Conservation (phyloP, 768 basidiomycete species). For the Termitomyces sp. region DNA sequence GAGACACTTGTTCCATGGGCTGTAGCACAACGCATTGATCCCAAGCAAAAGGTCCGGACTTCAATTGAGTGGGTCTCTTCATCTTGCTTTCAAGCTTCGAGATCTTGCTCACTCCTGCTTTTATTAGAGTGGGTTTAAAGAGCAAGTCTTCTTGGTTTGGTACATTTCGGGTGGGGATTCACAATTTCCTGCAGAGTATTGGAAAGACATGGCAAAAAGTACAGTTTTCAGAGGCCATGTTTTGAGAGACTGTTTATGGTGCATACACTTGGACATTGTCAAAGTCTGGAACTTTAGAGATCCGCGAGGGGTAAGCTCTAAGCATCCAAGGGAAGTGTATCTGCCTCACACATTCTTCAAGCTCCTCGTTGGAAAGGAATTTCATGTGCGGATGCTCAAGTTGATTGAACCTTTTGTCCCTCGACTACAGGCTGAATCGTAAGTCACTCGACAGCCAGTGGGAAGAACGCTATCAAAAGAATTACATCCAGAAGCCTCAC, state of each 20-base stretch:
- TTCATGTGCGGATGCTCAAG: not conserved
- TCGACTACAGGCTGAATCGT: not conserved
- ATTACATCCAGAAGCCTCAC: not conserved
- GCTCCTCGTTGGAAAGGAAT: not conserved
- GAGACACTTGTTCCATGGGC: constrained; percentile 4
- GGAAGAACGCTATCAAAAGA: not conserved
- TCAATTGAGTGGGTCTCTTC: not conserved
- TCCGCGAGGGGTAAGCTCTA: not conserved
- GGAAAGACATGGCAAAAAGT: not conserved
- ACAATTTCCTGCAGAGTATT: not conserved
- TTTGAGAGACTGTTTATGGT: constrained; percentile 1
- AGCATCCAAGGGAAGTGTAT: not conserved
- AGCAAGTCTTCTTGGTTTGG: not conserved
- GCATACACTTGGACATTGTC: not conserved
- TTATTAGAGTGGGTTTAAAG: not conserved
- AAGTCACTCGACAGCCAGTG: not conserved
- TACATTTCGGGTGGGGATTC: not conserved
- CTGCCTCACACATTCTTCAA: not conserved
- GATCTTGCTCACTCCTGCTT: not conserved
- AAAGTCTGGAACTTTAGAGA: constrained; percentile 3
- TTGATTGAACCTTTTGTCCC: not conserved
- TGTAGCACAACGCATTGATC: constrained; percentile 1
- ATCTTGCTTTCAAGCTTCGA: not conserved
- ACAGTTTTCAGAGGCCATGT: not conserved
- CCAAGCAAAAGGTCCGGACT: not conserved